Evolutionary conservation across 2,329 filamentous ascomycete species (phyloP), one percentile per base, ranked within the genome.

Genomic region (Cladophialophora psammophila): DNA sequence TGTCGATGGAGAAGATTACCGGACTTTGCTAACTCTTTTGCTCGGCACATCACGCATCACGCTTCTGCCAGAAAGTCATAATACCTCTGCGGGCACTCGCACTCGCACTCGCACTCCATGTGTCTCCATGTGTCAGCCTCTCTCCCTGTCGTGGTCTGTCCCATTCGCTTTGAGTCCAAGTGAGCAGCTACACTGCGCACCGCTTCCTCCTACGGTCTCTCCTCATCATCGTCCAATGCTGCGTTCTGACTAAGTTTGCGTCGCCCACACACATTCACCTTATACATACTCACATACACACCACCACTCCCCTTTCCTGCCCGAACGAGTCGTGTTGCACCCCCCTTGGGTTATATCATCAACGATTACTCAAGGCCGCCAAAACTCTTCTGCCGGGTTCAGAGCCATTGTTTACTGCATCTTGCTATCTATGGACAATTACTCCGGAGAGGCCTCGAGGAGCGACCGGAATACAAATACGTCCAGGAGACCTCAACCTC

Each of bases 171-270:
- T 34, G 31, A 34, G 4, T 64, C 40, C 50, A 54, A 26, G 26
- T 26, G 26, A 26, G 48, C 50, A 60, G 26, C 48, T 35, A 58
- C 42, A 62, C 53, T 60, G 48, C 45, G 45, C 35, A 35, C 40
- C 45, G 54, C 31, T 58, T 66, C 55, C 53, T 65, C 42, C 54
- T 26, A 55, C 57, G 42, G 38, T 64, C 54, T 65, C 60, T 60
- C 42, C 61, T 65, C 60, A 65, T 64, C 54, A 59, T 65, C 34
- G 13, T 60, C 53, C 45, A 32, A 42, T 65, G 50, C 68, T 68
- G 68, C 68, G 63, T 5, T 68, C 68, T 70, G 63, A 70, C 68
- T 66, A 70, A 70, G 35, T 65, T 67, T 67, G 62, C 63, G 61
- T 58, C 45, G 10, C 45, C 26, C 45, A 26, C 40, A 4, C 45